phyloP scores from a whole-genome alignment of 257 asterid species.

The Handroanthus guayacan region DNA sequence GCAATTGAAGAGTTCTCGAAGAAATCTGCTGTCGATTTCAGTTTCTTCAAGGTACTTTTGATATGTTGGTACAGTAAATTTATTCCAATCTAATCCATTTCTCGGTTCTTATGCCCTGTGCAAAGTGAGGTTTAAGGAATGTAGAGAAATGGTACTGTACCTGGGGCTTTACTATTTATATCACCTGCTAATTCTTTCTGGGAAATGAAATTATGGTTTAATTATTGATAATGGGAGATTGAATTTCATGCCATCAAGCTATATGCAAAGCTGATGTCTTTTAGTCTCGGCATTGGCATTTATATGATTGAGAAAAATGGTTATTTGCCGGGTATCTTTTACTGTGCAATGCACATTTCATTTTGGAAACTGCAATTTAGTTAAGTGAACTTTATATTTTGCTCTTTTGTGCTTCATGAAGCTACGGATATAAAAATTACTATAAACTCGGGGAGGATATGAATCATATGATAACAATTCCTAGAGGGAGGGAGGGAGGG shows the following conservation, averaged over 20 bases:
- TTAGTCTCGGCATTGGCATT: not conserved
- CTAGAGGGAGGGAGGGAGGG: not conserved
- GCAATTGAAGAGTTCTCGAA: constrained; percentile 58
- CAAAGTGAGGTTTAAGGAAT: not conserved
- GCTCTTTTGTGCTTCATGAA: not conserved
- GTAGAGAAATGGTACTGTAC: not conserved
- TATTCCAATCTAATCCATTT: not conserved
- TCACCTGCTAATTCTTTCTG: not conserved
- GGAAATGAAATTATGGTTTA: not conserved
- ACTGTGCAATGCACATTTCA: not conserved
- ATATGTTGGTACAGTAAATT: constrained; percentile 9
- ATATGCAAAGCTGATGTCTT: constrained; percentile 6
- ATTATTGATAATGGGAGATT: not conserved
- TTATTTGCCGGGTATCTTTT: not conserved
- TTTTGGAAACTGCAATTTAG: constrained; percentile 4
- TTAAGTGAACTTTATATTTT: not conserved
- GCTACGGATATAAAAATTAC: not conserved
- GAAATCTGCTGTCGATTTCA: constrained; percentile 55
- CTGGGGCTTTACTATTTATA: not conserved
- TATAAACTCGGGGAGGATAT: constrained; percentile 1
- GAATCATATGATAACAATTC: not conserved
- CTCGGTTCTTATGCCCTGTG: constrained; percentile 1
- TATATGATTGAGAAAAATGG: not conserved
- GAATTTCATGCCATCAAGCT: not conserved
- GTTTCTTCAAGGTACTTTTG: constrained; percentile 44